These are phyloP conservation scores for Trichomonascaceae sp. DNA, from an alignment of 1,139 yeast genomes.

Conservation along the genomic window DNA sequence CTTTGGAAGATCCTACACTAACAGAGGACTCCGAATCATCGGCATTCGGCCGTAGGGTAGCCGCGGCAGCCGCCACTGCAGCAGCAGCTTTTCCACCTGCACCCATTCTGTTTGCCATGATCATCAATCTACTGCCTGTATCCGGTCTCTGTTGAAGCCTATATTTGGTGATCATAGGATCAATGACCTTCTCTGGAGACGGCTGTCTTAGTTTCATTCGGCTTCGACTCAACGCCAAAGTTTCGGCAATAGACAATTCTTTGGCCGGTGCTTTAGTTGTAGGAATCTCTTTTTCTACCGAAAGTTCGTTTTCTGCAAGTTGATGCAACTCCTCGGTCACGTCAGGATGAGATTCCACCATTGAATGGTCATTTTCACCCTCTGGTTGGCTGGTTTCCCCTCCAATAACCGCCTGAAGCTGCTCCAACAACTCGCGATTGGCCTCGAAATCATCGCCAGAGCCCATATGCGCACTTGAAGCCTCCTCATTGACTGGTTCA, in stretches of 20 bases:
- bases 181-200: conserved; percentile 17
- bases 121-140: background rate
- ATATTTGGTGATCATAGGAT: conserved; percentile 25
- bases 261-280: background rate
- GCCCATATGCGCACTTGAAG: background rate
- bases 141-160: conserved; percentile 2
- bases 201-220: conserved; percentile 21
- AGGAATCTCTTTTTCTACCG: background rate
- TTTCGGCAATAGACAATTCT: conserved; percentile 53
- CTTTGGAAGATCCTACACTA: background rate
- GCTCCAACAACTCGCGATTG: conserved; percentile 9
- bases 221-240: conserved; percentile 53
- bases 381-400: background rate
- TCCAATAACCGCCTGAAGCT: conserved; percentile 11
- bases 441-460: conserved; percentile 4
- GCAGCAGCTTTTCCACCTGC: conserved; percentile 7
- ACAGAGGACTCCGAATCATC: background rate
- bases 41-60: background rate
- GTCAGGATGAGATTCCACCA: background rate
- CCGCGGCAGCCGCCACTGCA: background rate
- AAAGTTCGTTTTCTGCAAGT: background rate
- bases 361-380: background rate
- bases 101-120: background rate
- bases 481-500: background rate
- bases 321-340: background rate